A percentile compares a stretch with the other conserved stretches of the same genome.
phyloP scores from a whole-genome alignment of 1,139 yeast genomes.

The Suhomyces ambrosiae region DNA sequence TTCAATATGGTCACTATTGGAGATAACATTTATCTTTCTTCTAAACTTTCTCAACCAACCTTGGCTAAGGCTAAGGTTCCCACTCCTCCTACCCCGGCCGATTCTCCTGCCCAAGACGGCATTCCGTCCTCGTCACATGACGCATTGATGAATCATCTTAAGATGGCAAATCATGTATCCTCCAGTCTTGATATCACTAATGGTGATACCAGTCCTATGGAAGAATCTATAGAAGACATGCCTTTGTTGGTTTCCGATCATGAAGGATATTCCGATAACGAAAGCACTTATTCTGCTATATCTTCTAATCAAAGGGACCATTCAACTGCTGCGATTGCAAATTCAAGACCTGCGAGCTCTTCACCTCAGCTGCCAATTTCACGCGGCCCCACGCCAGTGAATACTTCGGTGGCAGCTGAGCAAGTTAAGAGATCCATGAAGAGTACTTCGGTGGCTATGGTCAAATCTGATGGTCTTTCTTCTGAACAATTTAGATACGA shows the following conservation, averaged over 20 bases:
- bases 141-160: conserved; percentile 9
- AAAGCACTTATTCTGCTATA: conserved; percentile 18
- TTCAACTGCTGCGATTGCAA: background rate
- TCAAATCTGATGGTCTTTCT: conserved; percentile 6
- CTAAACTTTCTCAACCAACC: conserved; percentile 9
- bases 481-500: conserved; percentile 20
- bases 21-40: conserved; percentile 14
- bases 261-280: conserved; percentile 33
- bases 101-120: conserved; percentile 2
- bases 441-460: background rate
- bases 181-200: conserved; percentile 13
- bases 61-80: conserved; percentile 4
- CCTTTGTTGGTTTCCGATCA: conserved; percentile 35
- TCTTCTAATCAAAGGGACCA: conserved; percentile 9
- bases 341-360: background rate
- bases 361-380: conserved; percentile 9
- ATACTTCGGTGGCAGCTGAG: conserved; percentile 18
- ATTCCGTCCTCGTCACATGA: conserved; percentile 9
- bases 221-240: conserved; percentile 23
- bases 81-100: conserved; percentile 11
- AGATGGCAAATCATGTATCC: conserved; percentile 7
- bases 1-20: conserved; percentile 21
- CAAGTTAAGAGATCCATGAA: conserved; percentile 22
- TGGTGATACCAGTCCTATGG: conserved; percentile 13
- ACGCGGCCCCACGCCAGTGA: conserved; percentile 13